Percentiles rank a stretch among this genome's conserved stretches.
Conservation (phyloP, 352 stramenopile genomes). For the Lagenidium giganteum region DNA sequence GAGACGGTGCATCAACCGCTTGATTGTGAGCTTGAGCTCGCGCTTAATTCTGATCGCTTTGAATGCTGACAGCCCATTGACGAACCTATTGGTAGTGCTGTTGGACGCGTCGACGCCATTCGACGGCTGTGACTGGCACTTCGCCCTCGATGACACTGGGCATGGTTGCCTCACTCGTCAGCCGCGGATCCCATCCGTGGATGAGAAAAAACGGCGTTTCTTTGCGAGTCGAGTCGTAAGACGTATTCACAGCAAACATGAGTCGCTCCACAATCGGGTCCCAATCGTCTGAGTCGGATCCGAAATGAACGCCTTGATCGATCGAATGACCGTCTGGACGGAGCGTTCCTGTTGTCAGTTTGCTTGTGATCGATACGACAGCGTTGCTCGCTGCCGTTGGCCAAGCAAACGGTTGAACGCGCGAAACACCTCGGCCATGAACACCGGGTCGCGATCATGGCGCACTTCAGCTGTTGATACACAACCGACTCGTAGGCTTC, state of each 20-base stretch:
- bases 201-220: conserved; percentile 18
- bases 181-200: conserved; percentile 12
- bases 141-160: too few species aligned
- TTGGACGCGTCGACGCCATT: too few species aligned
- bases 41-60: too few species aligned
- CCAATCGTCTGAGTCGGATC: conserved; percentile 22
- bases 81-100: too few species aligned
- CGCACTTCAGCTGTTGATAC: conserved; percentile 17
- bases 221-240: neutral
- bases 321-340: conserved; percentile 21
- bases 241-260: conserved; percentile 17
- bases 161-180: conserved; percentile 2
- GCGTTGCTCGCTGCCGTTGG: conserved; percentile 14
- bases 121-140: too few species aligned
- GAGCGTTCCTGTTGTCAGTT: conserved; percentile 30
- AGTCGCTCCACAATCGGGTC: conserved; percentile 18
- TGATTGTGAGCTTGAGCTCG: too few species aligned
- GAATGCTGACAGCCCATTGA: too few species aligned
- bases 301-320: conserved; percentile 14
- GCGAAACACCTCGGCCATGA: conserved; percentile 25
- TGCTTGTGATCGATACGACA: conserved; percentile 22
- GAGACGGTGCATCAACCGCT: too few species aligned
- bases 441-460: conserved; percentile 19
- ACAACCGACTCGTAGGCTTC: conserved; percentile 21
- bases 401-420: conserved; percentile 19